Evolutionary conservation across 345 rosid species (phyloP), one percentile per base, ranked within the genome.

Genomic region (Rhodomyrtus tomentosa): DNA sequence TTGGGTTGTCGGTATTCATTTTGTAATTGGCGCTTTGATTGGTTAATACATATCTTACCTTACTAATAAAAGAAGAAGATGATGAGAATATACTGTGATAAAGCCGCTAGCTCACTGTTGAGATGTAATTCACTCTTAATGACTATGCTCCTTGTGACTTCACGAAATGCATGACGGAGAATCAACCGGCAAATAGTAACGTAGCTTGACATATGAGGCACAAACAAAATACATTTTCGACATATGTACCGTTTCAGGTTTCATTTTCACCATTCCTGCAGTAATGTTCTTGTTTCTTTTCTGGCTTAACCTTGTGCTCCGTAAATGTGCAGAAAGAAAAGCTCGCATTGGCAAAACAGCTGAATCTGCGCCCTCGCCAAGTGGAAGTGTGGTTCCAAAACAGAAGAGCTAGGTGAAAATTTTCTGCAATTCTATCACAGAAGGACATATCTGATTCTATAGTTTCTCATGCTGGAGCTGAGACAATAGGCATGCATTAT

Each of bases 311-410:
- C 55, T 58, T 21, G 22, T 50, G 62, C 7, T 56, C 29, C 32
- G 13, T 24, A 82, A 55, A 50, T 85, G 68, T 79, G 84, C 92
- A 96, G 98, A 94, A 94, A 85, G 94, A 95, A 80, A 95, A 96
- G 90, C 92, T 92, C 55, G 97, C 93, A 6, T 84, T 96, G 89
- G 99, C 98, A 8, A 94, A 93, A 80, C 96, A 93, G 84, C 88
- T 95, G 89, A 94, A 92, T 91, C 98, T 96, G 81, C 96, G 98
- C 79, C 98, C 99, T 56, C 92, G 98, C 55, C 99, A 96, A 81
- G 96, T 96, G 8, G 99, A 96, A 90, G 99, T 95, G 15, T 96
- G 99, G 99, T 96, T 96, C 88, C 99, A 96, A 82, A 96, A 95
- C 89, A 90, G 99, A 87, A 91, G 99, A 90, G 99, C 99, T 81